Evolutionary conservation across 2,329 filamentous ascomycete species (phyloP), one percentile per base, ranked within the genome.

Genomic region (Orbilia blumenaviensis): DNA sequence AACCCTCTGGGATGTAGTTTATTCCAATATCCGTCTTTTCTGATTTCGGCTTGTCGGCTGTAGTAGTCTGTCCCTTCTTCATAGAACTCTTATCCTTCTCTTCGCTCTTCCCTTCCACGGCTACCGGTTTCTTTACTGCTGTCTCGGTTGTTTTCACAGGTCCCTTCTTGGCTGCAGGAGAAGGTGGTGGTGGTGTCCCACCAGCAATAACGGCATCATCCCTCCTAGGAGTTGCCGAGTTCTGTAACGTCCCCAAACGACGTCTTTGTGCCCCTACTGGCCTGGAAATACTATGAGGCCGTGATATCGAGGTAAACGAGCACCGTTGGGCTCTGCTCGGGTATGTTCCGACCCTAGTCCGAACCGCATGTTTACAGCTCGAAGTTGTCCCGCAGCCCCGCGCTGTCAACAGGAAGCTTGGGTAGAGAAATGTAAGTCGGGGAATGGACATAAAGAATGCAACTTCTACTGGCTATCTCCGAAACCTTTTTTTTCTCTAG

Each of bases 381-480:
- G 52, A 56, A 16, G 64, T 58, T 9, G 64, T 21, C 29, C 72
- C 60, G 42, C 72, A 76, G 54, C 72, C 41, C 56, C 72, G 56
- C 64, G 64, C 64, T 18, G 64, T 76, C 36, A 64, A 69, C 46
- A 69, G 61, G 46, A 76, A 76, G 64, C 64, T 69, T 27, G 72
- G 72, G 46, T 76, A 69, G 36, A 76, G 72, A 23, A 76, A 76
- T 34, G 72, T 69, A 34, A 76, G 60, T 41, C 72, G 72, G 21
- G 72, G 72, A 2, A 76, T 52, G 42, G 72, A 76, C 72, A 76
- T 76, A 27, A 29, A 66, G 18, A 16, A 16, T 16, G 62, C 21
- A 21, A 38, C 8, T 21, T 23, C n/a, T 44, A 41, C 56, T 42
- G 1, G 18, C 8, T 10, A n/a, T n/a, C n/a, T n/a, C n/a, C n/a